Base-by-base conservation (phyloP, 805 yeast species). In the Lipomyces sp. region DNA sequence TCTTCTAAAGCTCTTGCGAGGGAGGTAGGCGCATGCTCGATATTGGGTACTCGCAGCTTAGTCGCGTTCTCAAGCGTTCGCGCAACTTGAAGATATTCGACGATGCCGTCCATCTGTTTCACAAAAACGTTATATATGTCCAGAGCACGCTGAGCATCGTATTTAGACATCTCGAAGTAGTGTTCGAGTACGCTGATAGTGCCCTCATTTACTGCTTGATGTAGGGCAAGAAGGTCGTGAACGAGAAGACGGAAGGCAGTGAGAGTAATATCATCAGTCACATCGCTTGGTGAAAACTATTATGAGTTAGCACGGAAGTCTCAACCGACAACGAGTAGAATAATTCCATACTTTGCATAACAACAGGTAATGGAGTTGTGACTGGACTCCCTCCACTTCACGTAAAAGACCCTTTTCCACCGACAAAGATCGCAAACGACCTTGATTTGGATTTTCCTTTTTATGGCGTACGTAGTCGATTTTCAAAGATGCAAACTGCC, bases 11-110 rank as follows among this genome's bases (percentile, higher is more conserved):
- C 83, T 31, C 82, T 77, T 2, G 95, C 85, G 57, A 93, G 75
- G 23, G 95, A 93, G 2, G 97, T 90, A 21, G 97, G 97, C 1
- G 98, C 98, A 69, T 93, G 98, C 65, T 87, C 87, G 55, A 93
- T 90, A 13, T 95, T 90, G 33, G 98, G 98, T 31, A 93, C 95
- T 62, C 84, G 90, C 58, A 91, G 73, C 62, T 89, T 89, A 2
- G 97, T 89, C 11, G 89, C 80, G 64, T 82, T 80, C 68, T 87
- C 96, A 58, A 87, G 74, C 66, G 84, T 88, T 65, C 93, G 91
- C 3, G 98, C 98, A 14, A 84, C 81, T 61, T 95, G 81, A 63
- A 93, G 75, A 68, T 85, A 93, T 60, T 82, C 83, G 26, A 93
- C 93, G 8, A 91, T 98, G 64, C 82, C 83, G 47, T 82, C 82